Evolutionary conservation across 2,329 filamentous ascomycete genomes (phyloP), one percentile per base, ranked within the genome.

Genomic region (Cordyceps sp.): DNA sequence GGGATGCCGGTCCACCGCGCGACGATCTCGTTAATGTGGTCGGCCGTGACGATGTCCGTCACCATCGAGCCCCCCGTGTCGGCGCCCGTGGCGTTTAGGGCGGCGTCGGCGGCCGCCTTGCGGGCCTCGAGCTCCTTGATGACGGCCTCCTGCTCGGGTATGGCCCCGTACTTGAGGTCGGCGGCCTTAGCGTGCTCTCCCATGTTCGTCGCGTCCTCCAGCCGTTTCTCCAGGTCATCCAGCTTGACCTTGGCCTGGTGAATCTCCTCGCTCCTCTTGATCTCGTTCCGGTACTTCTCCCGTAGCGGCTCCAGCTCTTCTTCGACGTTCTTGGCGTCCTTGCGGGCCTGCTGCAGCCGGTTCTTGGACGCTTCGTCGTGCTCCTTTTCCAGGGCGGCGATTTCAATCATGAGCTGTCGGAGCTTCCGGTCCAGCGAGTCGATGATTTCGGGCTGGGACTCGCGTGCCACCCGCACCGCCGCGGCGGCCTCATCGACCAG

Each of bases 11-110:
- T 98, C 83, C 86, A 94, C 38, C 85, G 78, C 33, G 81, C 80
- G 33, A 98, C 90, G 38, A 98, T 98, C 50, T 96, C 88, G 53
- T 98, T 96, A 66, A 98, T 98, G 55, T 98, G 86, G 41, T 98
- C 90, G 10, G 86, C 85, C 6, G 90, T 90, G 42, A 98, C 90
- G 29, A 90, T 72, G 50, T 98, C 90, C 4, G 86, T 92, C 33
- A 96, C 70, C 53, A 96, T 77, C 17, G 82, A 72, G 33, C 75
- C 72, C 34, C 71, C 70, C 4, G 64, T 56, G 23, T 80, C 81
- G 19, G 60, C 58, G 20, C 59, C 60, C 9, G 50, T 53, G 6
- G 61, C 58, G 44, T 62, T 73, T n/a, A 77, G 59, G 12, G 69
- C 70, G 9, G 75, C 78, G 51, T 96, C 90, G 3, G 81, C 79